Evolutionary conservation across 2,329 filamentous ascomycete genomes (phyloP).

Genomic region (Xylariaceae sp.): DNA sequence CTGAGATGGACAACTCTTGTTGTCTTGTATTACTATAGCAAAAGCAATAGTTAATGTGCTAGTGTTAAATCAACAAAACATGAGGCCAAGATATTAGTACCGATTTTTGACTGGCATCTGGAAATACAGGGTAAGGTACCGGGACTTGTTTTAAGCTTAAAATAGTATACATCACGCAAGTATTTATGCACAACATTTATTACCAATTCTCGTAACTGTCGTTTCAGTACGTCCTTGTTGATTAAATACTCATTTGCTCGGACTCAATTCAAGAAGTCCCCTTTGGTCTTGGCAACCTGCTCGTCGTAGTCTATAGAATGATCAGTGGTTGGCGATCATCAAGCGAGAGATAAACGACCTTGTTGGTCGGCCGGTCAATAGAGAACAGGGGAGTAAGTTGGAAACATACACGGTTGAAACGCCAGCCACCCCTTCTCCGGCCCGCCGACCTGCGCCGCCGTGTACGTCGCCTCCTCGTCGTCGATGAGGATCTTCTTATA

Average conservation of each 20-base stretch:
- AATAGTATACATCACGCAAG: not conserved
- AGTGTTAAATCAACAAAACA: too few relatives aligned
- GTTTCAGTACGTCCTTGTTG: too few relatives aligned
- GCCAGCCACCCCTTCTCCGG: conserved; percentile 42
- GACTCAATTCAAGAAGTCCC: conserved; percentile 30
- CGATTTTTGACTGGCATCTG: too few relatives aligned
- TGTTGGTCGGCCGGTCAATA: too few relatives aligned
- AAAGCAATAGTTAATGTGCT: too few relatives aligned
- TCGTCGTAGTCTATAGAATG: conserved; percentile 28
- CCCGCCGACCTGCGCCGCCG: conserved; percentile 36
- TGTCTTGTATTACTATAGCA: too few relatives aligned
- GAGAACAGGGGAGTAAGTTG: not conserved
- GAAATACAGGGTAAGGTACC: too few relatives aligned
- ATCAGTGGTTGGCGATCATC: not conserved
- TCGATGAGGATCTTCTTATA: conserved; percentile 38
- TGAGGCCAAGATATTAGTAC: too few relatives aligned
- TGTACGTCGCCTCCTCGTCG: conserved; percentile 39
- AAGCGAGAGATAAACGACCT: not conserved
- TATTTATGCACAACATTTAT: not conserved
- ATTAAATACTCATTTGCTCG: too few relatives aligned
- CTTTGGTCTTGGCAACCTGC: conserved; percentile 30
- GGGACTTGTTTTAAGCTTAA: too few relatives aligned
- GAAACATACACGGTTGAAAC: conserved; percentile 35
- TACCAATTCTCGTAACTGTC: too few relatives aligned
- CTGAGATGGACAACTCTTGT: too few relatives aligned